phyloP scores from a whole-genome alignment of 2,329 filamentous ascomycete genomes.

The Aspergillus clavatus region DNA sequence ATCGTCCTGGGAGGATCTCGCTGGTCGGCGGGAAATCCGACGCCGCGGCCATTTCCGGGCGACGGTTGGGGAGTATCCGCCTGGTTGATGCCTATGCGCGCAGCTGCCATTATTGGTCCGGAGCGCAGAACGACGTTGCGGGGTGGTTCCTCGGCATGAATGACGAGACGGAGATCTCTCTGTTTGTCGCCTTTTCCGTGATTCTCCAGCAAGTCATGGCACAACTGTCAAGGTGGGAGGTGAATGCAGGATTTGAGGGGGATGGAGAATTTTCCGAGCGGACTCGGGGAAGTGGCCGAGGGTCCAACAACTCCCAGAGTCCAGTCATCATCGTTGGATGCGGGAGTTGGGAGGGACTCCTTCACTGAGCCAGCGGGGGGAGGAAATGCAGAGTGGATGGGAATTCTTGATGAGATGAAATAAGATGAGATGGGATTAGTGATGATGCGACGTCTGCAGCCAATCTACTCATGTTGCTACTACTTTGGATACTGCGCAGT shows the following conservation, averaged over 20 bases:
- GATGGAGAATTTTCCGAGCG: slow-evolving; percentile 14
- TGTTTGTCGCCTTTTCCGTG: background rate
- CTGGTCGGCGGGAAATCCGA: background rate
- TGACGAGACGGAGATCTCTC: background rate
- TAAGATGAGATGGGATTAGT: too few relatives aligned
- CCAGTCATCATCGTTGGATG: too few relatives aligned
- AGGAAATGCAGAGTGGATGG: too few relatives aligned
- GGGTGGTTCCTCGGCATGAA: background rate
- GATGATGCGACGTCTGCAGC: too few relatives aligned
- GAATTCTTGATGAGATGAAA: too few relatives aligned
- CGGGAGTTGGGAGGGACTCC: too few relatives aligned
- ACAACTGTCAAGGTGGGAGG: background rate
- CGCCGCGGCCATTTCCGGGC: slow-evolving; percentile 2
- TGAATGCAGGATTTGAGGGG: background rate
- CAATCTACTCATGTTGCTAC: too few relatives aligned
- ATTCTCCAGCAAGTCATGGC: too few relatives aligned
- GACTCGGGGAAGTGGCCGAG: background rate
- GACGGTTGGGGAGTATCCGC: slow-evolving; percentile 2
- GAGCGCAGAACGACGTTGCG: background rate
- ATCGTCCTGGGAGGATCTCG: background rate
- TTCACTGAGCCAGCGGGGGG: too few relatives aligned
- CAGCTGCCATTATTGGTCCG: slow-evolving; percentile 5
- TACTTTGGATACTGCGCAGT: too few relatives aligned
- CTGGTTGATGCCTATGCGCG: slow-evolving; percentile 1
- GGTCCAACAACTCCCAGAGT: background rate